A percentile compares a stretch with the other conserved stretches of the same genome.
phyloP scores from a whole-genome alignment of 495 filamentous ascomycete species.

The Xylona heveae region DNA sequence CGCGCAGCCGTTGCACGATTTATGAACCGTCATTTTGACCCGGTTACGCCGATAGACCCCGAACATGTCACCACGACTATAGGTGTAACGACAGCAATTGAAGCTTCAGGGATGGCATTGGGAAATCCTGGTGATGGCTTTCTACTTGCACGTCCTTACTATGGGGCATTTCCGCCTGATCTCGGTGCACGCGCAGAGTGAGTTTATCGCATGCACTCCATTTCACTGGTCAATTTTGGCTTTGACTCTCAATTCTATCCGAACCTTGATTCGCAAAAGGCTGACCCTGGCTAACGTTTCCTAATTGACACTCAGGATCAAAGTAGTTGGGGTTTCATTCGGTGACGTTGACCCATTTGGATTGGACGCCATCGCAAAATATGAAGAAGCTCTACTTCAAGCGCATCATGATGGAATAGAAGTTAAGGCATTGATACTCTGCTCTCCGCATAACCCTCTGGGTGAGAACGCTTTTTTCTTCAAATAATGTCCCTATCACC shows the following conservation, averaged over 20 bases:
- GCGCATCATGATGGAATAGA: constrained; percentile 9
- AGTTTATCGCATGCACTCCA: constrained; percentile 1
- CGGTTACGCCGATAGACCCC: constrained; percentile 15
- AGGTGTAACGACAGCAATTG: constrained; percentile 25
- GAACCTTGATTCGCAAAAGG: constrained; percentile 4
- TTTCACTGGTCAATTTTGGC: not conserved
- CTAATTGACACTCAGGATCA: constrained; percentile 10
- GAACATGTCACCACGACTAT: constrained; percentile 23
- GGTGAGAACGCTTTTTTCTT: no score
- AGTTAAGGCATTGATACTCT: no score
- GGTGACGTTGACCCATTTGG: constrained; percentile 23
- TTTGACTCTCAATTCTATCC: constrained; percentile 6
- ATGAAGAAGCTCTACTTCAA: constrained; percentile 18
- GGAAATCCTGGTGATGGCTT: constrained; percentile 27
- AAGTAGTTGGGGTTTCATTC: constrained; percentile 22
- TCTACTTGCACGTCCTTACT: constrained; percentile 26
- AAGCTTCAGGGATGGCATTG: constrained; percentile 22
- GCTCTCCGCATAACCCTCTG: no score
- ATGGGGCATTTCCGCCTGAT: constrained; percentile 31
- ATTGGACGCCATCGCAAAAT: constrained; percentile 17
- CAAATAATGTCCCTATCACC: no score
- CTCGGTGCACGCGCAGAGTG: constrained; percentile 10
- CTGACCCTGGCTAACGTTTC: constrained; percentile 1
- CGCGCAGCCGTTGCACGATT: constrained; percentile 22
- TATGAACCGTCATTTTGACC: constrained; percentile 22